Evolutionary conservation across 345 rosid species (phyloP).

Genomic region (Eucalyptus albens): DNA sequence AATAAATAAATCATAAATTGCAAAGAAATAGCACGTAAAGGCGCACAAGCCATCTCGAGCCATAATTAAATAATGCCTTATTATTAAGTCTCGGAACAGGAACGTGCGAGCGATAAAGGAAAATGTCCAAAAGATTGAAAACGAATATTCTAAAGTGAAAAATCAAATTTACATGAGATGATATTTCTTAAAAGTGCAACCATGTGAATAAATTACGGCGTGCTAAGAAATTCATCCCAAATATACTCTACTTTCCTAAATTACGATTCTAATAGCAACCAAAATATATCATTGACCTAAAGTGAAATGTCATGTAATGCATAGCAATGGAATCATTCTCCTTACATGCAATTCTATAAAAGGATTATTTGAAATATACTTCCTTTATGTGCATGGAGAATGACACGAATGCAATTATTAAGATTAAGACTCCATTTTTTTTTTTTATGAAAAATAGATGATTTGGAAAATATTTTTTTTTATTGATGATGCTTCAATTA

Average conservation of each 20-base stretch:
- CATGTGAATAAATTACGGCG: neutral
- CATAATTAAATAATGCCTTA: neutral
- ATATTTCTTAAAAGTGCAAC: neutral
- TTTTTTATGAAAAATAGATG: fast-evolving
- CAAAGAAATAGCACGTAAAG: neutral
- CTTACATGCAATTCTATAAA: neutral
- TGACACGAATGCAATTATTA: no score
- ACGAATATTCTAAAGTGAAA: neutral
- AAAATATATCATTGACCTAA: neutral
- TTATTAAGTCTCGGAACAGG: neutral
- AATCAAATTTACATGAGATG: neutral
- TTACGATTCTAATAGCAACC: neutral
- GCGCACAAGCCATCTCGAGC: neutral
- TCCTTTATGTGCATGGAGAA: neutral
- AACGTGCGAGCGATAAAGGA: neutral
- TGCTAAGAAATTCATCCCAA: neutral
- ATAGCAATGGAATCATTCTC: neutral
- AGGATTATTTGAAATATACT: neutral
- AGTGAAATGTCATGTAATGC: neutral
- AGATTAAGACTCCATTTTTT: no score
- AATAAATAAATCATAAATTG: neutral
- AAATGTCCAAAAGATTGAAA: neutral
- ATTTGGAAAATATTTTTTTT: no score
- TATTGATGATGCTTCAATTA: no score
- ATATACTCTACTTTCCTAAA: neutral